Percentiles rank a stretch among this genome's conserved stretches.
These are phyloP conservation scores for Tolypocladium paradoxum DNA, from an alignment of 2,329 filamentous ascomycete genomes.

Conservation along the genomic window DNA sequence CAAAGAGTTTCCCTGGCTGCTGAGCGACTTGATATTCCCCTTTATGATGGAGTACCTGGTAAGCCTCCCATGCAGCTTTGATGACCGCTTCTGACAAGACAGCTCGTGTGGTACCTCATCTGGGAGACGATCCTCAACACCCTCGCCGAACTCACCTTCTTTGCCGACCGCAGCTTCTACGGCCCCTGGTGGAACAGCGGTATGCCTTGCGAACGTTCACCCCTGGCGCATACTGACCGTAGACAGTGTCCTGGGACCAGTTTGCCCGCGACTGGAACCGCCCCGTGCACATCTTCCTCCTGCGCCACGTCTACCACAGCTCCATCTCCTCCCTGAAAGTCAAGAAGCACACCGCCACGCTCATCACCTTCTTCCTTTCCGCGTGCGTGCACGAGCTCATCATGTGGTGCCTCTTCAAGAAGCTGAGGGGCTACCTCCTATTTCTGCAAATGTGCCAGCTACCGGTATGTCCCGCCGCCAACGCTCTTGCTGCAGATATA, in stretches of 20 bases:
- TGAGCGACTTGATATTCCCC: conserved; percentile 67
- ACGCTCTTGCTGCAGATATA: no score
- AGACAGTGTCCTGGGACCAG: conserved; percentile 55
- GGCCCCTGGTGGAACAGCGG: conserved; percentile 53
- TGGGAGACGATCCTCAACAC: conserved; percentile 69
- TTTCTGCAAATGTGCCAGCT: conserved; percentile 65
- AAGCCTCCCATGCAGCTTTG: conserved; percentile 4
- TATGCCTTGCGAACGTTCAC: no score
- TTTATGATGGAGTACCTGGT: conserved; percentile 68
- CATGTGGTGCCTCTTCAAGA: conserved; percentile 74
- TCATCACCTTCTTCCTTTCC: conserved; percentile 64
- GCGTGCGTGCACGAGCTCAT: conserved; percentile 65
- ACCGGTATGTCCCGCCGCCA: conserved; percentile 32
- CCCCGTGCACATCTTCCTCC: conserved; percentile 66
- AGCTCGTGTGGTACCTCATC: conserved; percentile 69
- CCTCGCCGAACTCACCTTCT: conserved; percentile 64
- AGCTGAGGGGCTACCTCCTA: conserved; percentile 63
- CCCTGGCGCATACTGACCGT: background rate
- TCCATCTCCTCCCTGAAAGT: conserved; percentile 65
- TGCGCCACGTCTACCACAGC: conserved; percentile 70
- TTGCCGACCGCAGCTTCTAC: conserved; percentile 67
- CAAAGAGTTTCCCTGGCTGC: conserved; percentile 59
- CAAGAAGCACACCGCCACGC: conserved; percentile 58
- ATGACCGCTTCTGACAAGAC: background rate
- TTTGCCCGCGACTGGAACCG: conserved; percentile 72